phyloP scores from a whole-genome alignment of 2,329 filamentous ascomycete species.

The Monilinia polystroma region DNA sequence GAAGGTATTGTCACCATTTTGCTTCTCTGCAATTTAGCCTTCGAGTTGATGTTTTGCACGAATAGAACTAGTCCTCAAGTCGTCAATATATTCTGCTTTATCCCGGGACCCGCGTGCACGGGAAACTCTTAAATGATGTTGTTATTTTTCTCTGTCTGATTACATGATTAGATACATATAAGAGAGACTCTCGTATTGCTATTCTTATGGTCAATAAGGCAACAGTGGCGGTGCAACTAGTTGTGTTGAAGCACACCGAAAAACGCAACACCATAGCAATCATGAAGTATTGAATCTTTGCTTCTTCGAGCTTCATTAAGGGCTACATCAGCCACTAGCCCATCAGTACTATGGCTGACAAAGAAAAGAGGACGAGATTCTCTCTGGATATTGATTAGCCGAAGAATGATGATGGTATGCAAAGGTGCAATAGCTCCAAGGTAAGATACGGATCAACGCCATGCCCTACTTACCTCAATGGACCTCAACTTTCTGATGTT shows the following conservation, averaged over 20 bases:
- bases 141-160: conserved; percentile 25
- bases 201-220: not conserved
- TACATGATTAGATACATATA: not conserved
- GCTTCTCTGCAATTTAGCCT: conserved; percentile 19
- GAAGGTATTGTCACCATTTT: conserved; percentile 27
- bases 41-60: conserved; percentile 22
- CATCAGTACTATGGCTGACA: not conserved
- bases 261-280: conserved; percentile 3
- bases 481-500: not conserved
- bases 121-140: conserved; percentile 23
- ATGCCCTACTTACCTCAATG: not conserved
- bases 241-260: not conserved
- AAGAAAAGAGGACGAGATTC: not conserved
- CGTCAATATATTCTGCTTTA: conserved; percentile 18
- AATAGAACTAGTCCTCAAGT: conserved; percentile 18
- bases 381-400: not conserved
- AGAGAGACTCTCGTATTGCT: not conserved
- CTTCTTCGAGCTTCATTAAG: not conserved
- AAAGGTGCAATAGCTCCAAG: not conserved
- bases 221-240: not conserved
- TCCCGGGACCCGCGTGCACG: conserved; percentile 20
- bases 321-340: not conserved
- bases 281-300: not conserved
- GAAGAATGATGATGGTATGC: not conserved
- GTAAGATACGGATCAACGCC: not conserved